Evolutionary conservation across 2,329 filamentous ascomycete species (phyloP).

Genomic region (Chaetomium sp.): DNA sequence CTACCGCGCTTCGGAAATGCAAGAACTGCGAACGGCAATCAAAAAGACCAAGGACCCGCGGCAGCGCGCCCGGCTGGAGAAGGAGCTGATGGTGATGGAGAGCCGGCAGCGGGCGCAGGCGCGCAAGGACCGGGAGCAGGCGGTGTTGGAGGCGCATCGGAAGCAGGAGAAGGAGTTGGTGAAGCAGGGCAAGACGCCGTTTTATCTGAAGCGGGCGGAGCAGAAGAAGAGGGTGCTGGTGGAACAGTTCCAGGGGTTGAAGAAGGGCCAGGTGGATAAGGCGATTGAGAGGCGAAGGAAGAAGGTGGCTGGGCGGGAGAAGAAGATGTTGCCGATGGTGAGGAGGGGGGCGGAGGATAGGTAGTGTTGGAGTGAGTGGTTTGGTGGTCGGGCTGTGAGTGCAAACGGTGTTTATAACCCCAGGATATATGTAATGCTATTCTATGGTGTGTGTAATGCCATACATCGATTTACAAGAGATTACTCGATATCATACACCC

Average conservation of each 20-base stretch:
- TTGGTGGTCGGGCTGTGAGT: too few relatives aligned
- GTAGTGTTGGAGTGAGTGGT: conserved; percentile 23
- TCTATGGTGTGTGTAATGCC: neutral
- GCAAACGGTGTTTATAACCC: too few relatives aligned
- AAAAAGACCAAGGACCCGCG: conserved; percentile 57
- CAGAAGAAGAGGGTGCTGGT: conserved; percentile 79
- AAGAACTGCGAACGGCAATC: conserved; percentile 61
- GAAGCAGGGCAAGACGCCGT: conserved; percentile 83
- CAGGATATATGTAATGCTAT: too few relatives aligned
- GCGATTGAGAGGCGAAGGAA: conserved; percentile 82
- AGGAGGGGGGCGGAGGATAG: conserved; percentile 35
- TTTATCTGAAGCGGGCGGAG: conserved; percentile 87
- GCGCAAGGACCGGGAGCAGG: conserved; percentile 61
- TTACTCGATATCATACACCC: conserved; percentile 6
- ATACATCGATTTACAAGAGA: neutral
- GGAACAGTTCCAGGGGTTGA: conserved; percentile 76
- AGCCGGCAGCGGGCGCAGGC: conserved; percentile 65
- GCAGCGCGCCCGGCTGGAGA: conserved; percentile 64
- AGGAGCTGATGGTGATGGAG: conserved; percentile 70
- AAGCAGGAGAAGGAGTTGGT: conserved; percentile 78
- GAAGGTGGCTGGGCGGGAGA: conserved; percentile 82
- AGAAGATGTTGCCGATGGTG: conserved; percentile 61
- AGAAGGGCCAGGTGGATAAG: conserved; percentile 75
- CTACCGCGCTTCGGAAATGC: conserved; percentile 79
- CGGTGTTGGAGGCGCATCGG: conserved; percentile 68